A percentile compares a stretch with the other conserved stretches of the same genome.
Conservation (phyloP, 148 eudicot genomes). For the Silene conica region DNA sequence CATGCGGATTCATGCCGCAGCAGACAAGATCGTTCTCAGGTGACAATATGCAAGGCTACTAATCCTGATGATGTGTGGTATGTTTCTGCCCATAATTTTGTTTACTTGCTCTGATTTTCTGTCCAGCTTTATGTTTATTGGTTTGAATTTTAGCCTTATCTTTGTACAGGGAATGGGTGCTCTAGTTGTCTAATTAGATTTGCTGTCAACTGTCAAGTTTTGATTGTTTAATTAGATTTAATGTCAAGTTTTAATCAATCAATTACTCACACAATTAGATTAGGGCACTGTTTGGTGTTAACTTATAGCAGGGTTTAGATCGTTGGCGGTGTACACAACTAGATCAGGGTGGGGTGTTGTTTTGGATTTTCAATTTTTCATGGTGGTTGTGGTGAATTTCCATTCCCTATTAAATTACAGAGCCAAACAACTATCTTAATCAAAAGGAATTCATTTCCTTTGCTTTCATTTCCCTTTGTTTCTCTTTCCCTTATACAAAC, state of each 20-base stretch:
- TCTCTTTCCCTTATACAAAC: too few relatives aligned
- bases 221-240: neutral
- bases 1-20: slow-evolving; percentile 58
- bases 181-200: neutral
- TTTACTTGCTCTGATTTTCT: neutral
- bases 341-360: too few relatives aligned
- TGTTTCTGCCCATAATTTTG: slow-evolving; percentile 4
- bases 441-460: too few relatives aligned
- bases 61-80: slow-evolving; percentile 87
- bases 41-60: slow-evolving; percentile 46
- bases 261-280: too few relatives aligned
- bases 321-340: too few relatives aligned
- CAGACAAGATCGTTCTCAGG: slow-evolving; percentile 46
- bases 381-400: too few relatives aligned
- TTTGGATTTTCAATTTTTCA: too few relatives aligned
- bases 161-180: neutral
- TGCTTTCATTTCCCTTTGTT: too few relatives aligned
- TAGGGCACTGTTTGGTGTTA: too few relatives aligned
- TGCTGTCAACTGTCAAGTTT: neutral
- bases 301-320: too few relatives aligned
- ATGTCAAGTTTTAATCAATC: neutral
- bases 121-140: neutral
- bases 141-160: slow-evolving; percentile 2
- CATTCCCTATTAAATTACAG: too few relatives aligned
- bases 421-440: too few relatives aligned